Percentiles rank a stretch among this genome's conserved stretches.
Conservation (phyloP, 1,284 basidiomycete genomes). For the Ceratobasidium sp. region DNA sequence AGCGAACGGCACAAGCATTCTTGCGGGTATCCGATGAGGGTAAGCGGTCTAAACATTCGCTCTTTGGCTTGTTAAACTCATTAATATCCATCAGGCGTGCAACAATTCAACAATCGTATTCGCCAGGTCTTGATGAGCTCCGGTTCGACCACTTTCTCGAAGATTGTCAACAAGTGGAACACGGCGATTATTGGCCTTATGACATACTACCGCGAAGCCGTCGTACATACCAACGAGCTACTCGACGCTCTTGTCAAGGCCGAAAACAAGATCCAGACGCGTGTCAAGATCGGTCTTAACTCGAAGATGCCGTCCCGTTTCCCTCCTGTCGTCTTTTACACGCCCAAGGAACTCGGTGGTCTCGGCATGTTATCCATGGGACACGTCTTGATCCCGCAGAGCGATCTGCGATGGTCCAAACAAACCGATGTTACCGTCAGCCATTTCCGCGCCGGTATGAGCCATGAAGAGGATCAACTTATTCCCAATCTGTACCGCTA, state of each 20-base stretch:
- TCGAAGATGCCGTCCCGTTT: slow-evolving; percentile 99
- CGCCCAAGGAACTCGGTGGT: slow-evolving; percentile 95
- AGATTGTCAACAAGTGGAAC: slow-evolving; percentile 99
- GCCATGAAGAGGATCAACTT: slow-evolving; percentile 92
- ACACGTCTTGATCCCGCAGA: slow-evolving; percentile 97
- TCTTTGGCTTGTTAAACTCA: slow-evolving; percentile 43
- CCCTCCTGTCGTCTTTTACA: slow-evolving; percentile 97
- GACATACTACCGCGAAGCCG: slow-evolving; percentile 99
- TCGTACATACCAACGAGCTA: slow-evolving; percentile 96
- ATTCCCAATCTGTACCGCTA: slow-evolving; percentile 99
- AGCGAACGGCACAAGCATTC: slow-evolving; percentile 97
- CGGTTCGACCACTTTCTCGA: slow-evolving; percentile 98
- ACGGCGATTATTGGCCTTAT: slow-evolving; percentile 93
- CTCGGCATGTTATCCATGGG: slow-evolving; percentile 99
- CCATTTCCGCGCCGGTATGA: slow-evolving; percentile 98
- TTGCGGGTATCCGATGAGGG: slow-evolving; percentile 96
- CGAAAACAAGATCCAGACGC: slow-evolving; percentile 98
- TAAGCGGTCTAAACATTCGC: slow-evolving; percentile 51
- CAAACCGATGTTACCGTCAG: slow-evolving; percentile 97
- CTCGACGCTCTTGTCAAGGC: slow-evolving; percentile 95
- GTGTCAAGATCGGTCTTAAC: slow-evolving; percentile 99
- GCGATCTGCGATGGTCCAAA: slow-evolving; percentile 97
- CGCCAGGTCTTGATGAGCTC: slow-evolving; percentile 99
- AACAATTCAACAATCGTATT: slow-evolving; percentile 96
- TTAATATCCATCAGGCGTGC: slow-evolving; percentile 88